Evolutionary conservation across 305 asterid species (phyloP).

Genomic region (Fraxinus albicans): DNA sequence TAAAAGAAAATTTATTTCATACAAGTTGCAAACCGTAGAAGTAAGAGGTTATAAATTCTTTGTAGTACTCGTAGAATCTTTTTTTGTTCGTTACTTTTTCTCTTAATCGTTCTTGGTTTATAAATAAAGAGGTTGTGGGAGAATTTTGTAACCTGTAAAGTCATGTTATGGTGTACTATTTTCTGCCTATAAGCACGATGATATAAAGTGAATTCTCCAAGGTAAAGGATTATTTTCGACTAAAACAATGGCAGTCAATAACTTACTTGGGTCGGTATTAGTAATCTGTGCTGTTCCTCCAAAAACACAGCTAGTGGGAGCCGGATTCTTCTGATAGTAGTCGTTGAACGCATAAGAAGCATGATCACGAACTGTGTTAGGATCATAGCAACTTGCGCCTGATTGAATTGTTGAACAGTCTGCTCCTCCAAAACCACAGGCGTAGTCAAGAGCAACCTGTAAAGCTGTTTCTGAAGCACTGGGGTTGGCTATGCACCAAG

Average conservation of each 20-base stretch:
- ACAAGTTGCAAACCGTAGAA: not conserved
- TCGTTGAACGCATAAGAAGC: constrained; percentile 59
- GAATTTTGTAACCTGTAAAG: not conserved
- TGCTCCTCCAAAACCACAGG: constrained; percentile 62
- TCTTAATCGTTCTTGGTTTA: not conserved
- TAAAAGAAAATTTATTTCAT: not conserved
- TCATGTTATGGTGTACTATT: not conserved
- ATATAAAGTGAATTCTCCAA: not conserved
- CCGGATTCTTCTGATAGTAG: constrained; percentile 59
- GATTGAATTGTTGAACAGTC: constrained; percentile 54
- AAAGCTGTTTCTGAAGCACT: constrained; percentile 43
- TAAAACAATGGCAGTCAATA: not conserved
- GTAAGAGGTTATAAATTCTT: not conserved
- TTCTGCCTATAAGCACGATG: not conserved
- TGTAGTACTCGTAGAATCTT: not conserved
- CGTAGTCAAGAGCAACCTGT: constrained; percentile 64
- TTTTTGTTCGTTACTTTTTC: not conserved
- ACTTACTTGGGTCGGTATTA: constrained; percentile 49
- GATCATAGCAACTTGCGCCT: constrained; percentile 47
- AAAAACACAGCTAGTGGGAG: constrained; percentile 54
- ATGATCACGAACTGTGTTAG: constrained; percentile 46
- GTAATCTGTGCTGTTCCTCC: constrained; percentile 52
- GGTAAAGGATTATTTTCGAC: not conserved
- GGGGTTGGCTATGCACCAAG: constrained; percentile 52
- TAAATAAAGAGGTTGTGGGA: not conserved